phyloP scores from a whole-genome alignment of 2,329 filamentous ascomycete genomes.

The Fusarium sp. region DNA sequence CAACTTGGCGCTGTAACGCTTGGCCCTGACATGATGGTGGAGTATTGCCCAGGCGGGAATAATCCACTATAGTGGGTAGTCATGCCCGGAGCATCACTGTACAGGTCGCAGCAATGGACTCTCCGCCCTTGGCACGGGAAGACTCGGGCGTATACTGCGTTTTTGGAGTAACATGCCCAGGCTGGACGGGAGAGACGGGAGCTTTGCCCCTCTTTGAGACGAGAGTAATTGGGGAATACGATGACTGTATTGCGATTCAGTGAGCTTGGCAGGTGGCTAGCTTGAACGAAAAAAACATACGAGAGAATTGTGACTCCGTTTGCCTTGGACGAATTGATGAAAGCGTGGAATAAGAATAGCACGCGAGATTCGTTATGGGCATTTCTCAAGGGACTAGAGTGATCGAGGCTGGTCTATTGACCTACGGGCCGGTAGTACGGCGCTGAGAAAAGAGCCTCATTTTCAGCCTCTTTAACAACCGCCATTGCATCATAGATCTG shows the following conservation, averaged over 20 bases:
- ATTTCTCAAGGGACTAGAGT: background rate
- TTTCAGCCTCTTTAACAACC: background rate
- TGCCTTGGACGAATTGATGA: background rate
- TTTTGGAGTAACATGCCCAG: background rate
- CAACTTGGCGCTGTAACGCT: background rate
- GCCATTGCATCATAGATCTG: background rate
- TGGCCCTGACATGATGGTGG: background rate
- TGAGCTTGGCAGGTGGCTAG: background rate
- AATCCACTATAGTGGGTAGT: background rate
- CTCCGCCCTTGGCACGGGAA: background rate
- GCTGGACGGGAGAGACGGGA: background rate
- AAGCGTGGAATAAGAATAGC: background rate
- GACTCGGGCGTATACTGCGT: background rate
- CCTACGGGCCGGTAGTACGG: background rate
- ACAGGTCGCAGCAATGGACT: background rate
- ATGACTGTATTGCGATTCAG: background rate
- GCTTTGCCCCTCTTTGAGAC: no score
- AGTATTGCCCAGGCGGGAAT: background rate
- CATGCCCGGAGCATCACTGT: background rate
- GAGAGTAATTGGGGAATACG: background rate
- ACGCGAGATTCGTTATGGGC: background rate
- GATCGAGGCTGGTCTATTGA: background rate
- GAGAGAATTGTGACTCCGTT: background rate
- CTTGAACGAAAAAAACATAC: background rate
- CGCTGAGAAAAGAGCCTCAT: background rate